Base-by-base conservation (phyloP, 2,329 filamentous ascomycete genomes). In the Coleophoma cylindrospora region DNA sequence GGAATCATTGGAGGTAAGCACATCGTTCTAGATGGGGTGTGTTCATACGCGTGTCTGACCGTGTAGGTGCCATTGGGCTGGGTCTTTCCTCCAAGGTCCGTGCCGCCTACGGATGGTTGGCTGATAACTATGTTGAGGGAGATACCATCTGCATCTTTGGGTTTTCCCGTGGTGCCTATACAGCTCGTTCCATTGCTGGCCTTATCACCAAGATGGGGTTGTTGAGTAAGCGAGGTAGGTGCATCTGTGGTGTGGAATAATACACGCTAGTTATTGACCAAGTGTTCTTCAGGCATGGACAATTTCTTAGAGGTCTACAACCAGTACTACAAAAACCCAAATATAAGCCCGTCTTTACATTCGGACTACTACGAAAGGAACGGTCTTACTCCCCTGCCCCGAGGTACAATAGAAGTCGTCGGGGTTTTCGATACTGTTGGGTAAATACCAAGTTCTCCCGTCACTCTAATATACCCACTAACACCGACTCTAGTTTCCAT, bases 371-470 rank as follows among this genome's bases (percentile, higher is more conserved):
- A 27, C 19, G 40, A 12, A 21, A 41, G 38, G 38, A 17, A 17
- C 38, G 27, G 34, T 21, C 33, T 47, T 37, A 17, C 7, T 6
- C 32, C 55, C 3, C 52, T 59, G 74, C 40, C 66, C 57, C 8
- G 17, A 10, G 40, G 40, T 2, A 41, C 40, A 17, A 67, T 75
- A 52, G 68, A 68, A 51, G 71, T 69, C 1, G 61, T 75, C 36
- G 72, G 64, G 9, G 72, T 74, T 12, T 75, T 69, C 67, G 72
- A 75, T 52, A 75, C 72, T 1, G 72, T 75, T 22, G 40, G n/a
- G 40, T 41, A 41, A 41, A 22, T 41, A 40, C n/a, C 12, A 12
- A 41, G 13, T 13, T 13, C 19, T 22, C 2, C 9, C 9, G 27
- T 8, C 9, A 10, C 27, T 27, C 9, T 2, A 10, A 6, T 5